A percentile compares a stretch with the other conserved stretches of the same genome.
Evolutionary conservation across 2,329 filamentous ascomycete species (phyloP).

Genomic region (Phaeomoniella chlamydospora): DNA sequence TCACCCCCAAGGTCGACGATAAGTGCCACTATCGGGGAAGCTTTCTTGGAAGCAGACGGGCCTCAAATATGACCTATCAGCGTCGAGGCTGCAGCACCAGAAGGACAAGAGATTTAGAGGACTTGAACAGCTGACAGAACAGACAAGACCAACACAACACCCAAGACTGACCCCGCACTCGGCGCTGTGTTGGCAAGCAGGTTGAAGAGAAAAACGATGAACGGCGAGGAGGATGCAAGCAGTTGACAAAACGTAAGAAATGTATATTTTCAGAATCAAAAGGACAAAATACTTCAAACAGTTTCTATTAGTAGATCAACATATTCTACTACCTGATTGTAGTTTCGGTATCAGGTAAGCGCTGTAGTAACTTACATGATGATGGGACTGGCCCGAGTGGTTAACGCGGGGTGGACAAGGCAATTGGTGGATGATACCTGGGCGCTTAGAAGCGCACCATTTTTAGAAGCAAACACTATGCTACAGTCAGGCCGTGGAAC

Average conservation of each 20-base stretch:
- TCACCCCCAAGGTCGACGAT: background rate
- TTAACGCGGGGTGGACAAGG: conserved; percentile 1
- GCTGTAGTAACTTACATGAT: too few relatives aligned
- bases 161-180: too few relatives aligned
- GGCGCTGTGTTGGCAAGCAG: too few relatives aligned
- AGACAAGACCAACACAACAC: too few relatives aligned
- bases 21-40: background rate
- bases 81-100: too few relatives aligned
- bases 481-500: too few relatives aligned
- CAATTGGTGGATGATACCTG: conserved; percentile 1
- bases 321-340: too few relatives aligned
- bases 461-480: conserved; percentile 1
- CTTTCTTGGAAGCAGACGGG: background rate
- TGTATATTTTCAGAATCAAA: conserved; percentile 10
- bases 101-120: too few relatives aligned
- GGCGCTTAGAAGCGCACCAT: too few relatives aligned
- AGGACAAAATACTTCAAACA: conserved; percentile 8
- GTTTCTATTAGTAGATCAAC: background rate
- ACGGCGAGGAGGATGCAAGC: conserved; percentile 2
- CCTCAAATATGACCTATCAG: too few relatives aligned
- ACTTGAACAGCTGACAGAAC: too few relatives aligned
- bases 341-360: too few relatives aligned
- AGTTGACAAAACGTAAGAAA: conserved; percentile 2
- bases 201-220: conserved; percentile 4
- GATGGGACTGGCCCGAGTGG: background rate